Percentiles rank a stretch among this genome's conserved stretches.
Evolutionary conservation across 108 stramenopile genomes (phyloP).

Genomic region (Nitzschia sp.): DNA sequence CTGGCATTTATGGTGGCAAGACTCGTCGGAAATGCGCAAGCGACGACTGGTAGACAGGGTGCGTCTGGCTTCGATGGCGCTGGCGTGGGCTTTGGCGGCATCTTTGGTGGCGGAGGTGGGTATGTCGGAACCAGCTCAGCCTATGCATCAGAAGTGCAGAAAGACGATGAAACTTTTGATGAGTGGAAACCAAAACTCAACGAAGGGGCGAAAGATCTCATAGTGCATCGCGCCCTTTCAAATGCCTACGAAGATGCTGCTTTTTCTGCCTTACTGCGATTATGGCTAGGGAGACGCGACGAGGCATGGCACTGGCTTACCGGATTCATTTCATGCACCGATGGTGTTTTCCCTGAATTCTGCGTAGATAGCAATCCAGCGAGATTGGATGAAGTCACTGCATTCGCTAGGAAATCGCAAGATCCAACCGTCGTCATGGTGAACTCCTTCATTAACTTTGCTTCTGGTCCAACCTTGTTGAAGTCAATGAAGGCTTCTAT

Average conservation of each 20-base stretch:
- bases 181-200: slow-evolving; percentile 60
- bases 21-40: slow-evolving; percentile 50
- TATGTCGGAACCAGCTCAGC: slow-evolving; percentile 50
- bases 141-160: slow-evolving; percentile 10
- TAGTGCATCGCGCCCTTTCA: slow-evolving; percentile 28
- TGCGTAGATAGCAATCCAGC: slow-evolving; percentile 4
- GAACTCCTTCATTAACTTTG: slow-evolving; percentile 69
- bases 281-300: slow-evolving; percentile 60
- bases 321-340: slow-evolving; percentile 41
- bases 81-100: slow-evolving; percentile 44
- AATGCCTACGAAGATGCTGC: slow-evolving; percentile 36
- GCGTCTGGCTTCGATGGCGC: slow-evolving; percentile 13
- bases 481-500: slow-evolving; percentile 52
- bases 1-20: slow-evolving; percentile 82
- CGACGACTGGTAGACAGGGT: not conserved
- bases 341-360: slow-evolving; percentile 19
- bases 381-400: not conserved
- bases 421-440: slow-evolving; percentile 38
- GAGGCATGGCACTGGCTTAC: slow-evolving; percentile 45
- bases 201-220: slow-evolving; percentile 34
- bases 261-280: slow-evolving; percentile 53
- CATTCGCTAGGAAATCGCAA: slow-evolving; percentile 5
- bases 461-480: slow-evolving; percentile 59
- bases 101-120: slow-evolving; percentile 76
- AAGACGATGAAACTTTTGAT: slow-evolving; percentile 45